Percentiles rank a stretch among this genome's conserved stretches.
Conservation (phyloP, 306 rosid genomes). For the Castanopsis chinensis region DNA sequence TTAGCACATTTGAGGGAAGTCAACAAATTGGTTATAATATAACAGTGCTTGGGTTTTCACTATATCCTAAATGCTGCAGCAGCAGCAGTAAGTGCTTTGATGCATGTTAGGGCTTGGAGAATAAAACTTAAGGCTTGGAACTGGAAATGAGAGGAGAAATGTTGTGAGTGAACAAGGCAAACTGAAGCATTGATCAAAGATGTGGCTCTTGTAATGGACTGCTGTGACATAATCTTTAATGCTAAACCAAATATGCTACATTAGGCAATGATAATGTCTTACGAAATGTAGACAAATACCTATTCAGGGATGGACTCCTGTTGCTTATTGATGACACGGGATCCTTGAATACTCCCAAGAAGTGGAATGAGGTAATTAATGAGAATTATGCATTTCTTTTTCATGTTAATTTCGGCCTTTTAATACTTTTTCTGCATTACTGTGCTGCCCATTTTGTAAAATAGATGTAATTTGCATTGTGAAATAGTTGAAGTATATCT, state of each 20-base stretch:
- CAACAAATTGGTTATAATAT: not conserved
- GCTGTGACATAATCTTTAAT: not conserved
- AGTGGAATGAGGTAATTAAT: constrained; percentile 1
- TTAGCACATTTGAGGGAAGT: not conserved
- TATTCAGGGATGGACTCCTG: not conserved
- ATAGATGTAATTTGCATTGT: not conserved
- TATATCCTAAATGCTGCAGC: not conserved
- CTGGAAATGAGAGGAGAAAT: not conserved
- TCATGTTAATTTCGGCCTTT: not conserved
- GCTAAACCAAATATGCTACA: not conserved
- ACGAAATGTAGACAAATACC: not conserved
- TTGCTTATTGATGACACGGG: not conserved
- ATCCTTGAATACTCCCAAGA: not conserved
- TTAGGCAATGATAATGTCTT: not conserved
- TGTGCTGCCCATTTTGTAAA: not conserved
- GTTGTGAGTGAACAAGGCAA: not conserved
- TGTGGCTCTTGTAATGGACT: not conserved
- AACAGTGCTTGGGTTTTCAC: not conserved
- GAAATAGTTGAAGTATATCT: not conserved
- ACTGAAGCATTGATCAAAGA: not conserved
- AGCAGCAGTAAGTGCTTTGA: not conserved
- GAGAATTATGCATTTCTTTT: not conserved
- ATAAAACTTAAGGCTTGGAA: not conserved
- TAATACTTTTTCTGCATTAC: not conserved
- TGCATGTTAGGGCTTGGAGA: not conserved